phyloP scores from a whole-genome alignment of 1,139 yeast genomes.

The Kazachstania sp. region DNA sequence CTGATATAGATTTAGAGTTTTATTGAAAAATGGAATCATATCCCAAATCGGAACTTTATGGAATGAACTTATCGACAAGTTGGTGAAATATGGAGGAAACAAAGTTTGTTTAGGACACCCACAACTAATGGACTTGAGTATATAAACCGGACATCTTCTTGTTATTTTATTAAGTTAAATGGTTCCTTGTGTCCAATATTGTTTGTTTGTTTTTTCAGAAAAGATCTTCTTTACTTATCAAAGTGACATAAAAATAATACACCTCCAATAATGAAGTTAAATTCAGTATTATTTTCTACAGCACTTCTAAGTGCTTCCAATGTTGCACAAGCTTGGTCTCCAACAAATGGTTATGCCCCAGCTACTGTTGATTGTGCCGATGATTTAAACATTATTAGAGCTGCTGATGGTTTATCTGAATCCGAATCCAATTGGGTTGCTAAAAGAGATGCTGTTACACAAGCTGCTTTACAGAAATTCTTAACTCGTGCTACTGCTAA shows the following conservation, averaged over 20 bases:
- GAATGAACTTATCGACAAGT: background rate
- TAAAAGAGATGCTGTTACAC: slow-evolving; percentile 45
- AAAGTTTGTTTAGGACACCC: too few species aligned
- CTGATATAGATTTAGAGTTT: background rate
- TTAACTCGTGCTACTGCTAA: slow-evolving; percentile 40
- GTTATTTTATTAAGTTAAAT: too few species aligned
- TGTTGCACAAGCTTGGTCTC: slow-evolving; percentile 33
- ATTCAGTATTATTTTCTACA: slow-evolving; percentile 1
- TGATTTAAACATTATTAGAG: slow-evolving; percentile 31
- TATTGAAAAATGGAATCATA: background rate
- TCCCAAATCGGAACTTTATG: background rate
- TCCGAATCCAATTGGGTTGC: slow-evolving; percentile 28
- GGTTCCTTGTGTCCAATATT: too few species aligned
- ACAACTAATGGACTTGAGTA: too few species aligned
- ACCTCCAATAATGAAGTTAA: slow-evolving; percentile 4
- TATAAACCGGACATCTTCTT: too few species aligned
- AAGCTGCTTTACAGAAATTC: slow-evolving; percentile 46
- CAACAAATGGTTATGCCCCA: slow-evolving; percentile 61
- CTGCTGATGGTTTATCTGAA: slow-evolving; percentile 8
- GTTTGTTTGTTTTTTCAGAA: too few species aligned
- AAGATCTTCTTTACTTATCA: too few species aligned
- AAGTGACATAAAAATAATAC: background rate
- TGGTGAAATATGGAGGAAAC: too few species aligned
- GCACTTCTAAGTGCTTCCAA: background rate
- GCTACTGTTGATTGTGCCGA: slow-evolving; percentile 51